A percentile compares a stretch with the other conserved stretches of the same genome.
Evolutionary conservation across 163 green algal species (phyloP).

Genomic region (Chlorella variabilis): DNA sequence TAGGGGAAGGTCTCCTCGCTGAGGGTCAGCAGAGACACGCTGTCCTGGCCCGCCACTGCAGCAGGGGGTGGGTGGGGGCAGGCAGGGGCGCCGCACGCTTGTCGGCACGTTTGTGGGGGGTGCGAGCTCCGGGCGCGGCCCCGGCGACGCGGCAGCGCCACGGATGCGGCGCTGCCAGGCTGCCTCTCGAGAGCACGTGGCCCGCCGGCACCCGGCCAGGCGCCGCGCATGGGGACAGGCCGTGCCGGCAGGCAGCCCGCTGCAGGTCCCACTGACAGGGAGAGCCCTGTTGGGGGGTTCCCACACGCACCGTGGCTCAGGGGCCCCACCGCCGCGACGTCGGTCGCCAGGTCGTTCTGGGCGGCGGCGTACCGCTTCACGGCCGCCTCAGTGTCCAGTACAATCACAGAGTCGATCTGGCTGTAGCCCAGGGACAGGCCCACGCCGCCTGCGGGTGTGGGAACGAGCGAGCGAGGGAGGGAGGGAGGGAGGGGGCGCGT

Average conservation of each 20-base stretch:
- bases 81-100: too few species aligned
- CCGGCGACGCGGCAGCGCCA: too few species aligned
- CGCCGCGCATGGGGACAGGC: too few species aligned
- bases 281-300: too few species aligned
- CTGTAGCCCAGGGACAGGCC: conserved; percentile 30
- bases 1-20: conserved; percentile 35
- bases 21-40: conserved; percentile 5
- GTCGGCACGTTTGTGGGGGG: too few species aligned
- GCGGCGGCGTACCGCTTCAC: conserved; percentile 15
- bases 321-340: neutral
- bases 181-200: too few species aligned
- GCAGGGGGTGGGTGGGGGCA: neutral
- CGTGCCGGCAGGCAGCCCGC: neutral
- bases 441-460: neutral
- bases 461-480: neutral
- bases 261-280: neutral
- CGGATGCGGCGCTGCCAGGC: too few species aligned
- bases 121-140: too few species aligned
- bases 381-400: conserved; percentile 30
- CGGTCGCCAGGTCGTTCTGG: conserved; percentile 2
- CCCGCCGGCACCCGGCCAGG: too few species aligned
- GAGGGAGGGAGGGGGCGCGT: too few species aligned
- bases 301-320: neutral
- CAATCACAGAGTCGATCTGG: conserved; percentile 18
- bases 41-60: conserved; percentile 12